phyloP scores from a whole-genome alignment of 1,284 basidiomycete species.

The Boletellus dicymbophilus region DNA sequence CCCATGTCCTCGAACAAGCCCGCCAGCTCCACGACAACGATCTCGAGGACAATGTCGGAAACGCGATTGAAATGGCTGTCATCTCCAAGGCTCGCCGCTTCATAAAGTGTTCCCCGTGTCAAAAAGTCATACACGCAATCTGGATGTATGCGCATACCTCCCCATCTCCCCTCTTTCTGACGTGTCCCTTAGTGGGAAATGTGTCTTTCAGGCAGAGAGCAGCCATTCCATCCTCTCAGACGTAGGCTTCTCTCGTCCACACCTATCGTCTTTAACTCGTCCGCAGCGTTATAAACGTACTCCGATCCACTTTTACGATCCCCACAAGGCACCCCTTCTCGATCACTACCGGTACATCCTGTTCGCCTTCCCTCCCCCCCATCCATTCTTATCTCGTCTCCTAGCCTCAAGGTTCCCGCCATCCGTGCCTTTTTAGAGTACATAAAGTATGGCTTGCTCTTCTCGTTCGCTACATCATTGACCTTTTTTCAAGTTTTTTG shows the following conservation, averaged over 20 bases:
- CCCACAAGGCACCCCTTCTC: slow-evolving; percentile 86
- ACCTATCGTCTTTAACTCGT: not conserved
- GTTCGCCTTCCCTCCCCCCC: not conserved
- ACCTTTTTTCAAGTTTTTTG: slow-evolving; percentile 63
- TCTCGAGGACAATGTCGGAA: slow-evolving; percentile 79
- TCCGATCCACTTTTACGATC: slow-evolving; percentile 93
- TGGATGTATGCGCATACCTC: slow-evolving; percentile 56
- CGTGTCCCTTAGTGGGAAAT: slow-evolving; percentile 62
- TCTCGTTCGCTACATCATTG: slow-evolving; percentile 60
- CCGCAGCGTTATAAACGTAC: slow-evolving; percentile 88
- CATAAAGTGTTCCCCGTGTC: slow-evolving; percentile 84
- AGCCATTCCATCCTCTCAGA: slow-evolving; percentile 86
- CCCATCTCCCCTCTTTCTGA: slow-evolving; percentile 5
- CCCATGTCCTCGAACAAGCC: slow-evolving; percentile 59
- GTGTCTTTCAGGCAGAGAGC: slow-evolving; percentile 88
- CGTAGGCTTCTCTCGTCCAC: slow-evolving; percentile 43
- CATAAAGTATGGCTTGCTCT: slow-evolving; percentile 53
- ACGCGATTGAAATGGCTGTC: slow-evolving; percentile 91
- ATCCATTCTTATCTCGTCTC: not conserved
- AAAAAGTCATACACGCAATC: slow-evolving; percentile 84
- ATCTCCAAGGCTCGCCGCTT: slow-evolving; percentile 83
- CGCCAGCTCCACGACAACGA: slow-evolving; percentile 75
- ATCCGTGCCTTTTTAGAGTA: slow-evolving; percentile 91
- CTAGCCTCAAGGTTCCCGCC: slow-evolving; percentile 88
- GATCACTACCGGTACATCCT: slow-evolving; percentile 83